A percentile compares a stretch with the other conserved stretches of the same genome.
phyloP scores from a whole-genome alignment of 1,139 yeast genomes.

The Ogataea hybrid region DNA sequence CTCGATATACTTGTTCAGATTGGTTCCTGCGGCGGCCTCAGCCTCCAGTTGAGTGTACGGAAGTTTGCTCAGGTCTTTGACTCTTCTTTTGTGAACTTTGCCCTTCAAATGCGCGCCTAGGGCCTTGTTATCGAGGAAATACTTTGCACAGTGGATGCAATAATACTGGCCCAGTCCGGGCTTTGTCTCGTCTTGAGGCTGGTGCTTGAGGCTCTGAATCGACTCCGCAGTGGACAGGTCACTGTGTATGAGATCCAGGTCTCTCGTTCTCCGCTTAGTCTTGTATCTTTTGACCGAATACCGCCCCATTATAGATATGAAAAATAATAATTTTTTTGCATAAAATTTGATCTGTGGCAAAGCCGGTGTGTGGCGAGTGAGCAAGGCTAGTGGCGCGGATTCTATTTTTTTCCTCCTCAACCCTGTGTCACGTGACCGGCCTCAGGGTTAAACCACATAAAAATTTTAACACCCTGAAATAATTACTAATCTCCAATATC shows the following conservation, averaged over 20 bases:
- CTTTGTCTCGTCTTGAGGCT: slow-evolving; percentile 82
- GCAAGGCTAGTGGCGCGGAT: not conserved
- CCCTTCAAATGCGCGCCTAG: slow-evolving; percentile 69
- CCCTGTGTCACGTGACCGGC: slow-evolving; percentile 5
- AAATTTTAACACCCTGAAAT: slow-evolving; percentile 5
- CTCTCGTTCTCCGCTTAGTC: slow-evolving; percentile 82
- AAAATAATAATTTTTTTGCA: slow-evolving; percentile 1
- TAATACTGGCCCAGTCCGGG: slow-evolving; percentile 95
- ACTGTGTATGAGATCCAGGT: slow-evolving; percentile 75
- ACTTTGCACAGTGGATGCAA: slow-evolving; percentile 92
- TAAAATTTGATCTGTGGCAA: slow-evolving; percentile 4
- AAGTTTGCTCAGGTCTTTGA: slow-evolving; percentile 66
- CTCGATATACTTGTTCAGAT: slow-evolving; percentile 62
- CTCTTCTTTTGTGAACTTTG: slow-evolving; percentile 83
- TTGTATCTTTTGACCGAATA: slow-evolving; percentile 75
- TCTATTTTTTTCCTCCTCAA: not conserved
- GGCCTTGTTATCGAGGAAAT: slow-evolving; percentile 77
- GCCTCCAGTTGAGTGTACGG: slow-evolving; percentile 90
- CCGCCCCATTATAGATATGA: slow-evolving; percentile 65
- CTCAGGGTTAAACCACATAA: slow-evolving; percentile 4
- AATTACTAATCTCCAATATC: slow-evolving; percentile 10
- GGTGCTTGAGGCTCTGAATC: slow-evolving; percentile 65
- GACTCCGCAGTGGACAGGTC: slow-evolving; percentile 68
- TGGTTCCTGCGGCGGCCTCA: slow-evolving; percentile 84
- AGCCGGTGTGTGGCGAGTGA: not conserved